A percentile compares a stretch with the other conserved stretches of the same genome.
Conservation (phyloP, 2,329 filamentous ascomycete genomes). For the Tolypocladium cylindrosporum region DNA sequence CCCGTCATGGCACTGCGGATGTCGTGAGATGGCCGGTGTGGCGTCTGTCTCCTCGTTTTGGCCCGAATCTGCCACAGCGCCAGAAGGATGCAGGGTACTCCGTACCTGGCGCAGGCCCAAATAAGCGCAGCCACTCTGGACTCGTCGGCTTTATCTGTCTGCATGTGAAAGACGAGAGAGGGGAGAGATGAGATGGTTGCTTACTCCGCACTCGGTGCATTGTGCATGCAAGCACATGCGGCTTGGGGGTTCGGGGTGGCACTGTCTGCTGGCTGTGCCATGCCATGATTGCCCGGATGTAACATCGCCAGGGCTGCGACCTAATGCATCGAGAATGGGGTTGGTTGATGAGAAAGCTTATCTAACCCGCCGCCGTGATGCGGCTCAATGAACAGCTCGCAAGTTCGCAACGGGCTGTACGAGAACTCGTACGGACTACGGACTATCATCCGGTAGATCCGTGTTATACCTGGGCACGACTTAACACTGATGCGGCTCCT, state of each 20-base stretch:
- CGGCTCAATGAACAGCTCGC: background rate
- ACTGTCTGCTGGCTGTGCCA: background rate
- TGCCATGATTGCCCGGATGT: background rate
- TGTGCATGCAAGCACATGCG: background rate
- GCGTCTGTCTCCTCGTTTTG: background rate
- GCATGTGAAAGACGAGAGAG: background rate
- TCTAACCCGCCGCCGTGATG: background rate
- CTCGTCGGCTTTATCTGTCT: background rate
- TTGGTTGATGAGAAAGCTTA: background rate
- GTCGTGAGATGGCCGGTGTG: background rate
- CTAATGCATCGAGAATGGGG: background rate
- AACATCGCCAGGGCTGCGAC: background rate
- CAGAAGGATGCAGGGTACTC: background rate
- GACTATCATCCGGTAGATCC: background rate
- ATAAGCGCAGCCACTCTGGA: background rate
- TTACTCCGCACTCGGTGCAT: background rate
- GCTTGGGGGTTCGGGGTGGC: background rate
- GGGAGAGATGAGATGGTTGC: background rate
- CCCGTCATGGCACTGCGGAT: background rate
- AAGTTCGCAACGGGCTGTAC: background rate
- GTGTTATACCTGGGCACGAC: background rate
- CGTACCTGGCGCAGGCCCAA: background rate
- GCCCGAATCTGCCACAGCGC: background rate
- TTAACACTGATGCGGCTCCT: background rate
- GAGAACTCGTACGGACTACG: too few species aligned